phyloP scores from a whole-genome alignment of 2,329 filamentous ascomycete genomes.

The Coniochaeta hoffmannii region DNA sequence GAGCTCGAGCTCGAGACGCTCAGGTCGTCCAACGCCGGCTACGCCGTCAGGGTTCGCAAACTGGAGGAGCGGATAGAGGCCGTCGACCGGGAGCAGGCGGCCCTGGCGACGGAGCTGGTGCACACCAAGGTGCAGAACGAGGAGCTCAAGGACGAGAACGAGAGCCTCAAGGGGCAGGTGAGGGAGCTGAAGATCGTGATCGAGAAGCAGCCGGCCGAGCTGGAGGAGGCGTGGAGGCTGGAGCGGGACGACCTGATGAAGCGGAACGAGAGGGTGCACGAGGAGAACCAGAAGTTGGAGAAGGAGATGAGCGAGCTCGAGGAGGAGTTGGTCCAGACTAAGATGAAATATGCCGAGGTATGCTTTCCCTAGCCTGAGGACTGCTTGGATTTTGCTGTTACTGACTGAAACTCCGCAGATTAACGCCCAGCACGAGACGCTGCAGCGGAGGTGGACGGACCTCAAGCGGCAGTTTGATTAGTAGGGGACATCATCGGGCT shows the following conservation, averaged over 20 bases:
- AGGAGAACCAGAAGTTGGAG: slow-evolving; percentile 82
- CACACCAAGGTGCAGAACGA: slow-evolving; percentile 91
- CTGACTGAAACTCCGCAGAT: slow-evolving; percentile 40
- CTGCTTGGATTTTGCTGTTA: not conserved
- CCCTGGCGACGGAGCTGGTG: slow-evolving; percentile 84
- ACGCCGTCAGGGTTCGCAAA: slow-evolving; percentile 70
- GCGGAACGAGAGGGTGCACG: slow-evolving; percentile 86
- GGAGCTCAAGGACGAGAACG: slow-evolving; percentile 80
- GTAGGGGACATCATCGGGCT: not conserved
- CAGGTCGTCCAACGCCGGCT: slow-evolving; percentile 55
- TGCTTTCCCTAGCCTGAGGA: slow-evolving; percentile 26
- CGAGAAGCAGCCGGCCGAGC: slow-evolving; percentile 80
- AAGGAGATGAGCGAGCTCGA: slow-evolving; percentile 90
- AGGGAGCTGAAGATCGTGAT: slow-evolving; percentile 79
- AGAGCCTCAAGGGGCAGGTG: slow-evolving; percentile 78
- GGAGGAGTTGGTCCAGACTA: slow-evolving; percentile 83
- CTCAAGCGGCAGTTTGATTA: slow-evolving; percentile 52
- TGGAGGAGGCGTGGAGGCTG: slow-evolving; percentile 71
- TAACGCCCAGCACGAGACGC: slow-evolving; percentile 61
- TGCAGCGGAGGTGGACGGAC: slow-evolving; percentile 72
- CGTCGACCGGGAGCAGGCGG: slow-evolving; percentile 83
- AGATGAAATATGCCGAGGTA: slow-evolving; percentile 94
- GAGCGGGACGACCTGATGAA: slow-evolving; percentile 92
- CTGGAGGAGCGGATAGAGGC: slow-evolving; percentile 85
- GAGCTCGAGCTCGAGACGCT: slow-evolving; percentile 75